Conservation (phyloP, 2,329 filamentous ascomycete species). For the Verticillium isaacii region DNA sequence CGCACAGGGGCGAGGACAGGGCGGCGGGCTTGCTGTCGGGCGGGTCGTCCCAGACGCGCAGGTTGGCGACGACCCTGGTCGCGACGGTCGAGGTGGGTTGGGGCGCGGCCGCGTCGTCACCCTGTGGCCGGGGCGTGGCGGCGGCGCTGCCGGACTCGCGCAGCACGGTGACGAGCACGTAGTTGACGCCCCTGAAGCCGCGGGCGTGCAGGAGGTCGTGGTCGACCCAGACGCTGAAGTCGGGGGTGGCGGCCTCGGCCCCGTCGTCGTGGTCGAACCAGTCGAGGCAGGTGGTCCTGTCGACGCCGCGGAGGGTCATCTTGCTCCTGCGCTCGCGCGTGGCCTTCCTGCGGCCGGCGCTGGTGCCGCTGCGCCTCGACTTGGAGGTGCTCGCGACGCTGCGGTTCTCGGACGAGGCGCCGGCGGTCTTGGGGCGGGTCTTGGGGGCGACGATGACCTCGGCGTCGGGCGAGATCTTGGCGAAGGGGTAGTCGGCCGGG, state of each 20-base stretch:
- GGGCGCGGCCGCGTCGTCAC: neutral
- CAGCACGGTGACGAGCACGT: conserved; percentile 56
- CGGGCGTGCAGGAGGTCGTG: conserved; percentile 68
- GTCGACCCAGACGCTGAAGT: conserved; percentile 80
- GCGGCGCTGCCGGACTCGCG: conserved; percentile 2
- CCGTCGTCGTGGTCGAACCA: conserved; percentile 66
- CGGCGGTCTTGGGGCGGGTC: conserved; percentile 65
- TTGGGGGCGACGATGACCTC: conserved; percentile 98
- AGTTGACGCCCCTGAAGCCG: conserved; percentile 70
- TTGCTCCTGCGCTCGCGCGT: conserved; percentile 57
- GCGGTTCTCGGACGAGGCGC: conserved; percentile 65
- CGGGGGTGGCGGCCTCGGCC: conserved; percentile 39
- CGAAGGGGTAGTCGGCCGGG: conserved; percentile 67
- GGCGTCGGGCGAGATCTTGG: conserved; percentile 88
- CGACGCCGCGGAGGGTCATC: conserved; percentile 76
- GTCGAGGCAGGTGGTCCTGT: conserved; percentile 62
- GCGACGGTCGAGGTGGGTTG: conserved; percentile 42
- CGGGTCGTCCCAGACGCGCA: conserved; percentile 79
- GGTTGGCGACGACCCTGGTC: conserved; percentile 68
- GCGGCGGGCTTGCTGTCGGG: conserved; percentile 77
- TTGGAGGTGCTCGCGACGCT: conserved; percentile 78
- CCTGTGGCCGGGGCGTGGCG: neutral
- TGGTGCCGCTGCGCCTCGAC: conserved; percentile 65
- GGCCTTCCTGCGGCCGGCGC: conserved; percentile 35
- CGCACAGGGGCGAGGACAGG: conserved; percentile 73